Conservation (phyloP, 768 basidiomycete species). For the Boletus barrowsii region DNA sequence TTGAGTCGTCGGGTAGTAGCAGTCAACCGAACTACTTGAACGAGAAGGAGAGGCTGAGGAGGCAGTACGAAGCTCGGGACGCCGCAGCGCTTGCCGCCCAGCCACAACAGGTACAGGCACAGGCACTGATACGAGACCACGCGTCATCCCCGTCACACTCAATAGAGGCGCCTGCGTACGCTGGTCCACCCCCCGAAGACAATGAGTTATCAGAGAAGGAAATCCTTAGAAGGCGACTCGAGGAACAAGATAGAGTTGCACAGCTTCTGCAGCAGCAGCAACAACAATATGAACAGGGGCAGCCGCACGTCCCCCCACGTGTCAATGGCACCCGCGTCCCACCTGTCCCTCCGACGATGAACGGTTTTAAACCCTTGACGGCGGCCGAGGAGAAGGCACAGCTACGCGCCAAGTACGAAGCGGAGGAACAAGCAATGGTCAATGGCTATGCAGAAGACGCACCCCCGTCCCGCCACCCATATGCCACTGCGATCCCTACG, state of each 20-base stretch:
- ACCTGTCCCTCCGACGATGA: slow-evolving; percentile 26
- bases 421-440: slow-evolving; percentile 39
- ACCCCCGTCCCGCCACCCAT: slow-evolving; percentile 12
- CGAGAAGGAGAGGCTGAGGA: slow-evolving; percentile 71
- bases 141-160: slow-evolving; percentile 17
- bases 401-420: slow-evolving; percentile 60
- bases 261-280: slow-evolving; percentile 21
- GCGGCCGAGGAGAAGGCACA: slow-evolving; percentile 81
- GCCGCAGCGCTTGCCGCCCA: slow-evolving; percentile 42
- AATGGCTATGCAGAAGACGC: slow-evolving; percentile 23
- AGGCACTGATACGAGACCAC: slow-evolving; percentile 11
- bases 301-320: slow-evolving; percentile 23
- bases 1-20: slow-evolving; percentile 40
- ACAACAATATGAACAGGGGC: slow-evolving; percentile 11
- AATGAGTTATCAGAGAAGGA: slow-evolving; percentile 52
- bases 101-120: slow-evolving; percentile 19
- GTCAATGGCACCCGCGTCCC: slow-evolving; percentile 29
- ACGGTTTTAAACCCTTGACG: slow-evolving; percentile 41
- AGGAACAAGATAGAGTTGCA: slow-evolving; percentile 49
- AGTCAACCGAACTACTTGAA: slow-evolving; percentile 37
- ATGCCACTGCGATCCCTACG: slow-evolving; percentile 12
- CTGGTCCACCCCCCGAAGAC: slow-evolving; percentile 20
- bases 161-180: slow-evolving; percentile 23
- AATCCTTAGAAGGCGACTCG: slow-evolving; percentile 50
- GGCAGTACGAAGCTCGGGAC: slow-evolving; percentile 65